phyloP scores from a whole-genome alignment of 371 early-diverging fungal genomes.

The Synchytrium microbalum region DNA sequence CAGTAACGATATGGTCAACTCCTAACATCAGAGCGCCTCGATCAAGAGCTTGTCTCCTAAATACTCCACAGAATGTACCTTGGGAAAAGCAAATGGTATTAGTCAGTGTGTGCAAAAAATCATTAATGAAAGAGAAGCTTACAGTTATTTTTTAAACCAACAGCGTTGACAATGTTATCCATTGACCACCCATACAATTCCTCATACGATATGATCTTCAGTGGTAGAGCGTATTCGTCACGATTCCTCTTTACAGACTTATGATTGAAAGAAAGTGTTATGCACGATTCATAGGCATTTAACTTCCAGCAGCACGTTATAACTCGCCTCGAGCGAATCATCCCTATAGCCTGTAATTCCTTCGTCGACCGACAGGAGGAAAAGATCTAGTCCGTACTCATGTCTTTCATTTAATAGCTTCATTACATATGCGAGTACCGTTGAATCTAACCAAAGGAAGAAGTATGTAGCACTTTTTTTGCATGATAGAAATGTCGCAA shows the following conservation, averaged over 20 bases:
- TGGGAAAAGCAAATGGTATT: not conserved
- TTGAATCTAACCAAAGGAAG: conserved; percentile 67
- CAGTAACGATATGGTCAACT: conserved; percentile 96
- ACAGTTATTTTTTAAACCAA: conserved; percentile 97
- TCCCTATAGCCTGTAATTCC: conserved; percentile 99
- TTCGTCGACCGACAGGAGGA: conserved; percentile 97
- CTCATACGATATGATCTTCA: conserved; percentile 91
- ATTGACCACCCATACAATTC: conserved; percentile 98
- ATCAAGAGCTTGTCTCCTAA: conserved; percentile 97
- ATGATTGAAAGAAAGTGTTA: not conserved
- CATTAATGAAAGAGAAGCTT: conserved; percentile 9
- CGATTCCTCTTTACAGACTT: conserved; percentile 93
- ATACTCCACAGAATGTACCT: conserved; percentile 98
- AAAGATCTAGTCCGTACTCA: conserved; percentile 88
- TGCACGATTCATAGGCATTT: not conserved
- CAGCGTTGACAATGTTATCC: conserved; percentile 93
- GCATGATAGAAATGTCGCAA: not conserved
- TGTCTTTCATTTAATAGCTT: conserved; percentile 92
- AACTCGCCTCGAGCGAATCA: conserved; percentile 81
- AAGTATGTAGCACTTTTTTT: not conserved
- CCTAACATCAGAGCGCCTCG: conserved; percentile 88
- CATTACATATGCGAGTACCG: conserved; percentile 96
- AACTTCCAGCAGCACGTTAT: no score
- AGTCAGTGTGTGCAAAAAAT: not conserved
- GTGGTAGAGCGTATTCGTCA: conserved; percentile 84